Percentiles rank a stretch among this genome's conserved stretches.
Conservation (phyloP, 2,329 filamentous ascomycete species). For the Aurifilum marmelostoma region DNA sequence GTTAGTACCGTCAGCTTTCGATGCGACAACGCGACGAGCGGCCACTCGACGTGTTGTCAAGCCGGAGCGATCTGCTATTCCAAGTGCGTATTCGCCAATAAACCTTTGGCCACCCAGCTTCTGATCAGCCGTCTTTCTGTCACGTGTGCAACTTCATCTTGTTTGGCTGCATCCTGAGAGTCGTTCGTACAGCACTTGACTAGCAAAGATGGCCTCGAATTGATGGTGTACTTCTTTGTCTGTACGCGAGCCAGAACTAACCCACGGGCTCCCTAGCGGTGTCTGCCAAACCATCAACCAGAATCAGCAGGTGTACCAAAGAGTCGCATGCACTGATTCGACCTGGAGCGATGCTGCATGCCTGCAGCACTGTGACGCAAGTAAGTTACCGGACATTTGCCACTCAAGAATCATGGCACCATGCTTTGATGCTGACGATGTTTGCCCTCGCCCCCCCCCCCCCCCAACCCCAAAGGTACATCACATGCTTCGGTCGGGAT, state of each 20-base stretch:
- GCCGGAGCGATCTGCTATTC: constrained; percentile 14
- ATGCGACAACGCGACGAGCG: constrained; percentile 7
- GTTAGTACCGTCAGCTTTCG: constrained; percentile 8
- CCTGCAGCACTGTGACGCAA: not conserved
- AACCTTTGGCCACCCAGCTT: too few species aligned
- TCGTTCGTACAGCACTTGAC: too few species aligned
- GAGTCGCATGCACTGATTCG: constrained; percentile 8
- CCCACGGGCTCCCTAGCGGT: not conserved
- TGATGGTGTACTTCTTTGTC: not conserved
- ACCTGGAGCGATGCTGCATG: constrained; percentile 7
- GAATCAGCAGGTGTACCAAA: constrained; percentile 1
- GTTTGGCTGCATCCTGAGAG: too few species aligned
- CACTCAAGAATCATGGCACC: not conserved
- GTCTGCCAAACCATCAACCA: not conserved
- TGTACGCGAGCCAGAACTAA: not conserved
- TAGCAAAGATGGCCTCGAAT: not conserved
- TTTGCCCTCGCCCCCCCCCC: not conserved
- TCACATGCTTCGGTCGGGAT: not conserved
- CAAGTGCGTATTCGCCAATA: not conserved
- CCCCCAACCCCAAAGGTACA: too few species aligned
- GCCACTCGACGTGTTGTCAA: constrained; percentile 13
- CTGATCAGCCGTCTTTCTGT: too few species aligned
- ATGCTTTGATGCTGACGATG: not conserved
- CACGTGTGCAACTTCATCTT: too few species aligned
- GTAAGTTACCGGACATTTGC: constrained; percentile 2